Conservation (phyloP, 2,329 filamentous ascomycete genomes). For the Colletotrichum lini region DNA sequence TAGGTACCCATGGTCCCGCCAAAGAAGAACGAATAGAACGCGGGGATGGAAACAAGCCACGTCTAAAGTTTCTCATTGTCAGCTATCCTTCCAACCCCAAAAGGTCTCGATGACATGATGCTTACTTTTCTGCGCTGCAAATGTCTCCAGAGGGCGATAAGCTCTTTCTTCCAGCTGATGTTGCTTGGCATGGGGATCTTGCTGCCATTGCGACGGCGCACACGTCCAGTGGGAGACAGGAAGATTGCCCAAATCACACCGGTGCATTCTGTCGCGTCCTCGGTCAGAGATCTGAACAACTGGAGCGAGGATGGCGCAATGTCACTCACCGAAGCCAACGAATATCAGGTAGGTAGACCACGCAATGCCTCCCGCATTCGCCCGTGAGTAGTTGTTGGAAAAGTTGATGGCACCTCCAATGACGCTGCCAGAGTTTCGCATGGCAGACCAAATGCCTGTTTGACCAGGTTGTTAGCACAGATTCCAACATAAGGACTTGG, state of each 20-base stretch:
- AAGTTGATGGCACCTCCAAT: slow-evolving; percentile 64
- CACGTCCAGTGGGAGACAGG: slow-evolving; percentile 48
- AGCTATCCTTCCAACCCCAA: background rate
- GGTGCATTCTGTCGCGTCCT: slow-evolving; percentile 43
- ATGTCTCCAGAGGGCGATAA: slow-evolving; percentile 45
- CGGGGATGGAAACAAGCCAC: slow-evolving; percentile 46
- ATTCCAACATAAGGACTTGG: too few species aligned
- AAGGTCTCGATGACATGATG: background rate
- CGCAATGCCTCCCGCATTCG: slow-evolving; percentile 46
- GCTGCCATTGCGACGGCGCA: slow-evolving; percentile 48
- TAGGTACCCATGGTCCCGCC: slow-evolving; percentile 50
- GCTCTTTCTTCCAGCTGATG: slow-evolving; percentile 45
- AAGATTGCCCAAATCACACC: slow-evolving; percentile 47
- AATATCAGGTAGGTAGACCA: slow-evolving; percentile 50
- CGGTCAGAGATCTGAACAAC: background rate
- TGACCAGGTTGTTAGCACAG: background rate
- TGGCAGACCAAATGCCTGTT: slow-evolving; percentile 46
- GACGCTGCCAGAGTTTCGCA: slow-evolving; percentile 48
- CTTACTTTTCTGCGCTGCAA: slow-evolving; percentile 43
- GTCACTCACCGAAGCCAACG: slow-evolving; percentile 45
- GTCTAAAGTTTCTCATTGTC: slow-evolving; percentile 38
- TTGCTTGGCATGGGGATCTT: slow-evolving; percentile 44
- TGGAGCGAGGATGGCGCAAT: background rate
- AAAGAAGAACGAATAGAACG: slow-evolving; percentile 55
- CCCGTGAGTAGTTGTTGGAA: slow-evolving; percentile 55